phyloP scores from a whole-genome alignment of 805 yeast genomes.

The Wilhelminamyces savonicus region DNA sequence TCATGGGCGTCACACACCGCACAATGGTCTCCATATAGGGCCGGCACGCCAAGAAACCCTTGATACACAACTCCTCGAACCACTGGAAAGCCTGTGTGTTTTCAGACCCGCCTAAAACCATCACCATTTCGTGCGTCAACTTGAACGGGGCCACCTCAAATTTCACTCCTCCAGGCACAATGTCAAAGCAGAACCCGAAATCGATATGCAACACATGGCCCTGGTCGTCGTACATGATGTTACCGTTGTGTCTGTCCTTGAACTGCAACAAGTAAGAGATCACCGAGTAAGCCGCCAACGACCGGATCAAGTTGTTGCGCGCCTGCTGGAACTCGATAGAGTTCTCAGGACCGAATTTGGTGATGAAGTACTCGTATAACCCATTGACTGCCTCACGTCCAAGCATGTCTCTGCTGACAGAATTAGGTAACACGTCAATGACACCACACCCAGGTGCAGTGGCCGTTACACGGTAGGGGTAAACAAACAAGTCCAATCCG shows the following conservation, averaged over 20 bases:
- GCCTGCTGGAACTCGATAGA: constrained; percentile 88
- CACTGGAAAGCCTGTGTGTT: constrained; percentile 82
- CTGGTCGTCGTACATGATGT: constrained; percentile 90
- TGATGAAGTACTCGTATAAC: constrained; percentile 80
- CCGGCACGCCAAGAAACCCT: constrained; percentile 83
- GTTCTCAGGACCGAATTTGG: constrained; percentile 93
- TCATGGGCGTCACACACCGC: constrained; percentile 85
- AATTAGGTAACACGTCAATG: constrained; percentile 93
- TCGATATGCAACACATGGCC: constrained; percentile 96
- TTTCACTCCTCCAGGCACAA: constrained; percentile 97
- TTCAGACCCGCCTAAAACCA: constrained; percentile 88
- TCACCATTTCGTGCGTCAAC: constrained; percentile 91
- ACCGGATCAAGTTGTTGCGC: constrained; percentile 85
- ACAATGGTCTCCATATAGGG: constrained; percentile 83
- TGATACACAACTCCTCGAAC: constrained; percentile 93
- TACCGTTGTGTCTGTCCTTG: constrained; percentile 98
- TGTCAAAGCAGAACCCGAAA: constrained; percentile 97
- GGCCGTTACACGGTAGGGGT: constrained; percentile 93
- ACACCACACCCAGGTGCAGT: constrained; percentile 99
- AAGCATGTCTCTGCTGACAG: constrained; percentile 94
- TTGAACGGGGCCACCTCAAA: constrained; percentile 99
- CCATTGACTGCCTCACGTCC: constrained; percentile 99
- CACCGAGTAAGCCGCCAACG: constrained; percentile 90
- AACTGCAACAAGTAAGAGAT: constrained; percentile 87
- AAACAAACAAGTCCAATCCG: constrained; percentile 87